Evolutionary conservation across 352 stramenopile species (phyloP).

Genomic region (Globisporangium nunn): DNA sequence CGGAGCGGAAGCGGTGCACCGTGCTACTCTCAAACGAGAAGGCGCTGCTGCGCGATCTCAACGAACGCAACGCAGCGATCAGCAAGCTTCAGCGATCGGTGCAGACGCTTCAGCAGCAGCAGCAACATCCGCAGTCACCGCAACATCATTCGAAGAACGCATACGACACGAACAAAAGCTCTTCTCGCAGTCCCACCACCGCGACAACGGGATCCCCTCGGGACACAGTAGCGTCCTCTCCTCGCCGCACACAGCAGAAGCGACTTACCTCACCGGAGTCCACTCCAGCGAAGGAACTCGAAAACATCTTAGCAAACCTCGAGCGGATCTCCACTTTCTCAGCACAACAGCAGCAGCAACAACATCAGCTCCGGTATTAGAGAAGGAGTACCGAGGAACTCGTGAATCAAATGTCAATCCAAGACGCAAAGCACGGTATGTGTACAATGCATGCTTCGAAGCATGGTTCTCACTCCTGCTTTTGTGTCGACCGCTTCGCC

Average conservation of each 20-base stretch:
- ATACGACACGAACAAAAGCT: constrained; percentile 5
- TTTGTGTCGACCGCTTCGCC: too few relatives aligned
- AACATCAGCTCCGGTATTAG: constrained; percentile 5
- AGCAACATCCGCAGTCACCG: constrained; percentile 1
- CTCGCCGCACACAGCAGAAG: constrained; percentile 8
- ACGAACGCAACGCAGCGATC: constrained; percentile 52
- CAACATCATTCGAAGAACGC: constrained; percentile 1
- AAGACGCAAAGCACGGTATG: too few relatives aligned
- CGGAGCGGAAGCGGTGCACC: constrained; percentile 52
- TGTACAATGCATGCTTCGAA: too few relatives aligned
- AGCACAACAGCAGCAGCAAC: constrained; percentile 15
- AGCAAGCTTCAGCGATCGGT: constrained; percentile 44
- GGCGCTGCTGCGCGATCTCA: constrained; percentile 57
- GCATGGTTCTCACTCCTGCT: too few relatives aligned
- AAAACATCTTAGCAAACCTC: constrained; percentile 58
- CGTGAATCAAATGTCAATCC: neutral
- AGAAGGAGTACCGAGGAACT: neutral
- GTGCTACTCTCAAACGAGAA: constrained; percentile 65
- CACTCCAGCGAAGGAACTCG: constrained; percentile 44
- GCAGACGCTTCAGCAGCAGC: constrained; percentile 25
- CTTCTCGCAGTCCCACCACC: constrained; percentile 1
- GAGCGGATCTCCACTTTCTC: constrained; percentile 68
- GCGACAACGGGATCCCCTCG: constrained; percentile 4
- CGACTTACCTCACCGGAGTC: constrained; percentile 3
- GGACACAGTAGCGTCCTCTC: constrained; percentile 3